A percentile compares a stretch with the other conserved stretches of the same genome.
phyloP scores from a whole-genome alignment of 2,329 filamentous ascomycete species.

The Fonsecaea erecta region DNA sequence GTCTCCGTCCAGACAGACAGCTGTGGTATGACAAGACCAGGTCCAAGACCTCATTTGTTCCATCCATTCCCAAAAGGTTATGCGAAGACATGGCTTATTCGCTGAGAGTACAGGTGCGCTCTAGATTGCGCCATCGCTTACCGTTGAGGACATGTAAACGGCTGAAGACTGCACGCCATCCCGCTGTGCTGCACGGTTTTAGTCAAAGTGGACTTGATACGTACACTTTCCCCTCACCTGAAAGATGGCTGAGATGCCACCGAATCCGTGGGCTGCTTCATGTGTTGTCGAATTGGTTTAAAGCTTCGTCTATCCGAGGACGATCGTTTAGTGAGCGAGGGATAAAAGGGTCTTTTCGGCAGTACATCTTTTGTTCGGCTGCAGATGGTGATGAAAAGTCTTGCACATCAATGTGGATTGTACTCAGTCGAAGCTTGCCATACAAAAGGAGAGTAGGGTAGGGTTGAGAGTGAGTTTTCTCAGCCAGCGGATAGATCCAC shows the following conservation, averaged over 20 bases:
- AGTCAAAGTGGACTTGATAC: conserved; percentile 7
- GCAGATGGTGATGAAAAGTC: neutral
- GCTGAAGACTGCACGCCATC: neutral
- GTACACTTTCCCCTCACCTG: conserved; percentile 16
- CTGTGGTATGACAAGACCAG: neutral
- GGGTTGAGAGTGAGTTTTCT: conserved; percentile 11
- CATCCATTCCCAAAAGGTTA: neutral
- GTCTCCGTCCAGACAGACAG: neutral
- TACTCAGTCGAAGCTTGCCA: neutral
- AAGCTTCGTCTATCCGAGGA: neutral
- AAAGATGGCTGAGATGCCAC: neutral
- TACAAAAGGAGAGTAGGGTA: neutral
- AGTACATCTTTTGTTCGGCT: neutral
- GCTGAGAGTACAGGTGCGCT: neutral
- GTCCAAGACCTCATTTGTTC: neutral
- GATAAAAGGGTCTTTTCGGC: neutral
- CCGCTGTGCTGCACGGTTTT: conserved; percentile 16
- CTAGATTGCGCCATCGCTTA: conserved; percentile 1
- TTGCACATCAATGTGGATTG: neutral
- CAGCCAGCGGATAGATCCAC: neutral
- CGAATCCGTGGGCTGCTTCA: neutral
- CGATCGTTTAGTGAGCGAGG: neutral
- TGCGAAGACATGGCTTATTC: neutral
- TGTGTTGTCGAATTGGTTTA: conserved; percentile 1
- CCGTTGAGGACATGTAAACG: neutral